Base-by-base conservation (phyloP, 306 rosid genomes). In the Sindora glabra region DNA sequence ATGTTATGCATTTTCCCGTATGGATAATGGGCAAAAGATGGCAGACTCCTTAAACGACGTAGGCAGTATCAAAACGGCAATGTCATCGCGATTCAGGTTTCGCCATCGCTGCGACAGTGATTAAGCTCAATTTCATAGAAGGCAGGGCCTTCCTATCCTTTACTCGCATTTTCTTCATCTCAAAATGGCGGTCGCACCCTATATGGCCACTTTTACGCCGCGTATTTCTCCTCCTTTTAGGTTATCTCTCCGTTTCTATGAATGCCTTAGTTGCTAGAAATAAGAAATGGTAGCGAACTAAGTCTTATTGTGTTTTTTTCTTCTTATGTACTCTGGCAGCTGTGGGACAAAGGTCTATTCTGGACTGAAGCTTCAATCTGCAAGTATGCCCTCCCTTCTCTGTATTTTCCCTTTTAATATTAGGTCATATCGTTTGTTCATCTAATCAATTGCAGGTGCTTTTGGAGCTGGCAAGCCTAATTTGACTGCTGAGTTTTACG, bases 351-450 rank as follows among this genome's bases (percentile, higher is more conserved):
- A 82, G 70, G 74, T 86, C 62, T 83, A 78, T 75, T 76, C 96
- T 3, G 95, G 95, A 40, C 53, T 92, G 62, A 92, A 80, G 76
- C 90, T 70, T 72, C 95, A 88, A 79, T 74, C 90, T 73, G 15
- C 76, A 34, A 49, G 96, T 81, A 21, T 18, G 68, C n/a, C n/a
- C 34, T 24, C 68, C 34, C 40, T 62, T 19, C 63, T 22, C 44
- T 46, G 24, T 17, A 29, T 11, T 19, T 6, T 33, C 30, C 39
- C 29, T 29, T 18, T 41, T 66, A 26, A 56, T 1, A 36, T 17
- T 40, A 27, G 6, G 5, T 27, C 32, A 25, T 44, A 8, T 17
- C 45, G n/a, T 13, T 52, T 8, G 8, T 46, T 26, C 8, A 13
- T 46, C 32, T 74, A 46, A 62, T 62, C 26, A 24, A 50, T 18